These are phyloP conservation scores for Pseudogymnoascus sp. DNA, from an alignment of 2,329 filamentous ascomycete genomes.

Conservation along the genomic window DNA sequence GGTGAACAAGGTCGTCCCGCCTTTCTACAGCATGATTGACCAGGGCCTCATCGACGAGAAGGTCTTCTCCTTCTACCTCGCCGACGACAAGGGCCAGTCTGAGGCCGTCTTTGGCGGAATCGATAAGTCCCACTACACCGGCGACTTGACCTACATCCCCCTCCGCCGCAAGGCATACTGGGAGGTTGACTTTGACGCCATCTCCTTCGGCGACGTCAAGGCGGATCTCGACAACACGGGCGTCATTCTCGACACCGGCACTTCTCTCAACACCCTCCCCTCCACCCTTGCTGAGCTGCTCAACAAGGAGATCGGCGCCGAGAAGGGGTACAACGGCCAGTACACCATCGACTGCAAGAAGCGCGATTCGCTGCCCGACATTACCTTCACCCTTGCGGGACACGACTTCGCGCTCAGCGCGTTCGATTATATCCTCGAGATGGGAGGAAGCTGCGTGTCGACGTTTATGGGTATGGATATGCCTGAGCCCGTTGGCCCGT, in stretches of 20 bases:
- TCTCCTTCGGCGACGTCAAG: conserved; percentile 77
- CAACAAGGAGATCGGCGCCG: conserved; percentile 95
- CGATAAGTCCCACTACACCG: conserved; percentile 70
- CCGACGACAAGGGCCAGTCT: conserved; percentile 67
- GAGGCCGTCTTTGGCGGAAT: conserved; percentile 87
- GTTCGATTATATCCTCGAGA: conserved; percentile 91
- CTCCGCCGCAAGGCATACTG: conserved; percentile 98
- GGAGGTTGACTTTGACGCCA: conserved; percentile 94
- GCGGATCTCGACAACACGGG: conserved; percentile 91
- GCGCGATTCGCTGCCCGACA: conserved; percentile 75
- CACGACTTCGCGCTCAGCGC: conserved; percentile 87
- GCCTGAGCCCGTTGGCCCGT: conserved; percentile 76
- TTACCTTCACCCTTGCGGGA: conserved; percentile 83
- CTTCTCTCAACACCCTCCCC: conserved; percentile 92
- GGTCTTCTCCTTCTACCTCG: conserved; percentile 95
- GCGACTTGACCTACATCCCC: conserved; percentile 86
- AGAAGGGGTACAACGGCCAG: conserved; percentile 96
- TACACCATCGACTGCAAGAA: conserved; percentile 87
- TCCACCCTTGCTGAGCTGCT: conserved; percentile 86
- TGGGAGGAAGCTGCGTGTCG: conserved; percentile 92
- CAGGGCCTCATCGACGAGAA: conserved; percentile 85
- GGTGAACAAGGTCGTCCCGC: conserved; percentile 90
- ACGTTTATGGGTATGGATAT: conserved; percentile 94
- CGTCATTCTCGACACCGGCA: conserved; percentile 96
- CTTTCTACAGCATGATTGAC: conserved; percentile 93